These are phyloP conservation scores for Pythium apleroticum DNA, from an alignment of 352 stramenopile species.

Conservation along the genomic window DNA sequence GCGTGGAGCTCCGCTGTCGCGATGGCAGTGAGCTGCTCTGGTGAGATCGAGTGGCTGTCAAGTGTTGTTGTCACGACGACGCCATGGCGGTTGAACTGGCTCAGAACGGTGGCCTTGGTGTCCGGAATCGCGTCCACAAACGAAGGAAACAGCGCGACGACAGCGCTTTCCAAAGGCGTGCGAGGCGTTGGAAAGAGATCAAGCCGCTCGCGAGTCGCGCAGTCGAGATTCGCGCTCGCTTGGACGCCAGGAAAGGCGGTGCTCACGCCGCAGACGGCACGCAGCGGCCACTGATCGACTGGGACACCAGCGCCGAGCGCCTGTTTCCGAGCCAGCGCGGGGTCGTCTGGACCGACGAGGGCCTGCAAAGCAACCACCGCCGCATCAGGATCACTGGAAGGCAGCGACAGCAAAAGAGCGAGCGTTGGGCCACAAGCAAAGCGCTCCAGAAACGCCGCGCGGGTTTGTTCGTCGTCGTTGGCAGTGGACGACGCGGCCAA, in stretches of 20 bases:
- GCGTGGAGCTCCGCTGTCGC: constrained; percentile 6
- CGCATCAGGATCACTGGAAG: constrained; percentile 15
- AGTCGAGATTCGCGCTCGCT: constrained; percentile 52
- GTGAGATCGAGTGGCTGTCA: constrained; percentile 9
- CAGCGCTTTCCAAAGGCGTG: constrained; percentile 34
- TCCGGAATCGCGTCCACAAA: constrained; percentile 34
- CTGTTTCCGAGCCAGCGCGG: constrained; percentile 40
- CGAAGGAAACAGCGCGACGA: constrained; percentile 39
- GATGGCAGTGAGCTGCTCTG: constrained; percentile 19
- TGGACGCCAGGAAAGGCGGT: constrained; percentile 64
- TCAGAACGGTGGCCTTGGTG: constrained; percentile 28
- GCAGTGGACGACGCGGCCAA: constrained; percentile 18
- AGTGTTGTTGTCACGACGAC: constrained; percentile 29
- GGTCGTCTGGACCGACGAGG: constrained; percentile 64
- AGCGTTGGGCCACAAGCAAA: constrained; percentile 67
- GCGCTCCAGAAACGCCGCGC: constrained; percentile 41
- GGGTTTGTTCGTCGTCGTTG: constrained; percentile 12
- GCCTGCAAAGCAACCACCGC: constrained; percentile 43
- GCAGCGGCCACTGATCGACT: constrained; percentile 56
- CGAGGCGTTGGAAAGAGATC: constrained; percentile 50
- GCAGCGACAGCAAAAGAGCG: constrained; percentile 48
- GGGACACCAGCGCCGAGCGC: constrained; percentile 34
- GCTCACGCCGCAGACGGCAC: constrained; percentile 70
- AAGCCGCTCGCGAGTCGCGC: constrained; percentile 57
- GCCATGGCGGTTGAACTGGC: constrained; percentile 29